Percentiles rank a stretch among this genome's conserved stretches.
phyloP scores from a whole-genome alignment of 768 basidiomycete genomes.

The Boletus pseudo-olivaceus region DNA sequence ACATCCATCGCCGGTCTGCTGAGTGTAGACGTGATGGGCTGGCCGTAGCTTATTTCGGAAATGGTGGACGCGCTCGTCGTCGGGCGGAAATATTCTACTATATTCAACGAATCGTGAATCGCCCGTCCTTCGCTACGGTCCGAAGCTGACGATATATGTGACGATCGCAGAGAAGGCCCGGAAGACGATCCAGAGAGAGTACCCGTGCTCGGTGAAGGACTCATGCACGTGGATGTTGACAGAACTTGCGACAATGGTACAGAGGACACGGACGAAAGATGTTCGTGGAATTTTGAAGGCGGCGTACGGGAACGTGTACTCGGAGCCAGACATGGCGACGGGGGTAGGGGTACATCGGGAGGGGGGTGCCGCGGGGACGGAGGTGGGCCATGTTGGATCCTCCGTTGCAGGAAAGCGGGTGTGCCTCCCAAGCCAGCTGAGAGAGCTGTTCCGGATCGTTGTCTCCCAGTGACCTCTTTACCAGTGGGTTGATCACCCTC shows the following conservation, averaged over 20 bases:
- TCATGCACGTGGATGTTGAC: conserved; percentile 7
- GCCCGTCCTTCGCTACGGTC: conserved; percentile 13
- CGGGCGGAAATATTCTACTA: conserved; percentile 14
- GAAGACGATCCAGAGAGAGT: conserved; percentile 31
- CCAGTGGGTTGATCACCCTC: conserved; percentile 10
- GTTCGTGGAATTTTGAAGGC: conserved; percentile 33
- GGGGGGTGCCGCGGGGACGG: conserved; percentile 28
- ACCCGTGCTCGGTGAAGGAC: conserved; percentile 18
- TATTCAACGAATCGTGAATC: conserved; percentile 8
- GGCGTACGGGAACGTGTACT: conserved; percentile 11
- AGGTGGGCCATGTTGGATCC: conserved; percentile 22
- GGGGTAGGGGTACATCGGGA: conserved; percentile 29
- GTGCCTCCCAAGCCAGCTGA: conserved; percentile 11
- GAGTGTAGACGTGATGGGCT: conserved; percentile 6
- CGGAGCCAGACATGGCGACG: conserved; percentile 14
- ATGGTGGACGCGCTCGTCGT: conserved; percentile 18
- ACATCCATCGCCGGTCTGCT: neutral
- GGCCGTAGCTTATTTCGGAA: conserved; percentile 23
- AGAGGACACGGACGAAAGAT: conserved; percentile 30
- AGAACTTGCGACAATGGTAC: conserved; percentile 14
- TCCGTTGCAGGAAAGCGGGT: conserved; percentile 30
- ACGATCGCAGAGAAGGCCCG: conserved; percentile 27
- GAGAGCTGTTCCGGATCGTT: conserved; percentile 10
- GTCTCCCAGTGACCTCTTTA: conserved; percentile 9
- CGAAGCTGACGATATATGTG: conserved; percentile 17